Percentiles rank a stretch among this genome's conserved stretches.
phyloP scores from a whole-genome alignment of 257 asterid species.

The Gentiana straminea region DNA sequence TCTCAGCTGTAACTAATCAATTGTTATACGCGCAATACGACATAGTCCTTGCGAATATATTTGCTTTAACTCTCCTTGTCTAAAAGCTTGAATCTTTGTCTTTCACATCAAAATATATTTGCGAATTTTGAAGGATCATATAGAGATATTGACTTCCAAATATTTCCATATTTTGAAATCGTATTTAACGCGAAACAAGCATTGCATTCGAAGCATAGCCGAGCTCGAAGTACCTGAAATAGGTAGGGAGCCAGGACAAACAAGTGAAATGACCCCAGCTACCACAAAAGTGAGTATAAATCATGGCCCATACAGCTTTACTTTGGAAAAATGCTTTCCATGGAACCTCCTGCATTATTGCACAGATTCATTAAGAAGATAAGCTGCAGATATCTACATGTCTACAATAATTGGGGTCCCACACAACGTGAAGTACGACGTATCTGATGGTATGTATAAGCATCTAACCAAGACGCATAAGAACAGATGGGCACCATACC shows the following conservation, averaged over 20 bases:
- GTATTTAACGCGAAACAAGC: background rate
- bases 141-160: too few species aligned
- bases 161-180: background rate
- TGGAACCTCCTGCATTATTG: slow-evolving; percentile 63
- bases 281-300: slow-evolving; percentile 94
- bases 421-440: background rate
- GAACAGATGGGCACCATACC: slow-evolving; percentile 27
- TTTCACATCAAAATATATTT: background rate
- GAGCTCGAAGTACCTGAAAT: slow-evolving; percentile 58
- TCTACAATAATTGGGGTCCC: too few species aligned
- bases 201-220: background rate
- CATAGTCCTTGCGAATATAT: background rate
- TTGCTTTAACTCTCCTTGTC: background rate
- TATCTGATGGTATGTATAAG: background rate
- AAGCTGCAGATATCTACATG: background rate
- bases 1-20: background rate
- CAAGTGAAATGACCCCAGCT: slow-evolving; percentile 98
- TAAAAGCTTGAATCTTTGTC: background rate
- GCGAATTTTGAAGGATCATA: too few species aligned
- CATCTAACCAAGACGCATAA: background rate
- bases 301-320: slow-evolving; percentile 99
- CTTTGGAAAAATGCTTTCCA: slow-evolving; percentile 82
- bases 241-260: slow-evolving; percentile 96
- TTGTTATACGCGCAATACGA: background rate
- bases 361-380: background rate